Evolutionary conservation across 2,329 filamentous ascomycete genomes (phyloP), one percentile per base, ranked within the genome.

Genomic region (Alternaria burnsii): DNA sequence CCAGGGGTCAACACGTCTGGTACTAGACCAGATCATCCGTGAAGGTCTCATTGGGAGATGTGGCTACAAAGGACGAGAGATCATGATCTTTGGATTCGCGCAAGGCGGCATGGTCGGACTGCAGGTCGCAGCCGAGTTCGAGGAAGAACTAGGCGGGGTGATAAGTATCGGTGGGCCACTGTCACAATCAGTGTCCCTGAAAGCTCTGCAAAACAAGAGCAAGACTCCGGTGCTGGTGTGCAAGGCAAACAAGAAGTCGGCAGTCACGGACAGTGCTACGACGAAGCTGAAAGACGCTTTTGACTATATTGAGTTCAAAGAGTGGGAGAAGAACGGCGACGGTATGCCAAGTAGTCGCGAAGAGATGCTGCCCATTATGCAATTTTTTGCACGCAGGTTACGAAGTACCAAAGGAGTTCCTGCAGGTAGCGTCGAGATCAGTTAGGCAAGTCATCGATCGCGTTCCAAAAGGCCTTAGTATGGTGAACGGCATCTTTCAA

Each of bases 321-420:
- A 79, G 52, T 80, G 78, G 78, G 76, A 70, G 71, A 87, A 89
- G 73, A 78, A 77, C 3, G 91, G 89, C 6, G 92, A 97, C 77
- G 86, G 85, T 1, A 97, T 97, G 94, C 93, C 93, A n/a, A 82
- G 84, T 46, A 90, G 85, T 74, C 84, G 90, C 54, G 93, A 96
- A 11, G 94, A 98, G 83, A 94, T 96, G 85, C 74, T 94, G 71
- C 93, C 94, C 0, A 86, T 97, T 61, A 97, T 97, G 93, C 87
- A 90, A 72, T 97, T 89, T 76, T 86, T 93, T 70, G 89, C 89
- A 0, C 85, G 89, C 52, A 85, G 89, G 71, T 77, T 95, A 68
- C 72, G 80, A 64, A 87, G 85, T 68, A 80, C 77, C 43, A 82
- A 79, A 56, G 85, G 85, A 1, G 82, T 86, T 7, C 85, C 85